phyloP scores from a whole-genome alignment of 78 protist species.

The Salpingoeca rosetta region DNA sequence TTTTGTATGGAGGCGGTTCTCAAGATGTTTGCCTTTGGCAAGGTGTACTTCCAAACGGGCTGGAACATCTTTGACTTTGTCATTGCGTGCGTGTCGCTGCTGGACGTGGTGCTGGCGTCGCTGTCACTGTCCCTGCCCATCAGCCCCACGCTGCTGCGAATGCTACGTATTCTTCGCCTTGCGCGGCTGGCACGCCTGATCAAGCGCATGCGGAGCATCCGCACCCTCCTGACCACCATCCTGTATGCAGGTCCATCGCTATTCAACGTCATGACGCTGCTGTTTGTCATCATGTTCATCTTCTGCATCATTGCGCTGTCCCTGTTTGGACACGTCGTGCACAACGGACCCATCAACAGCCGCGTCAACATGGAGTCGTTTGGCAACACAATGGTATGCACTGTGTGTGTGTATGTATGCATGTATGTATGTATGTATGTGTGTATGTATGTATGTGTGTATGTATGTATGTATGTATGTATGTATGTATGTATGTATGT shows the following conservation, averaged over 20 bases:
- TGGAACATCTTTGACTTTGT: slow-evolving; percentile 32
- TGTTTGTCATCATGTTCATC: slow-evolving; percentile 13
- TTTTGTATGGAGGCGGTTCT: slow-evolving; percentile 20
- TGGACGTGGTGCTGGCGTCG: not conserved
- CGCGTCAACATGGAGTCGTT: slow-evolving; percentile 30
- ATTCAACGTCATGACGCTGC: slow-evolving; percentile 11
- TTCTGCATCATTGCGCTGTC: slow-evolving; percentile 26
- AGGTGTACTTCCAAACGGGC: not conserved
- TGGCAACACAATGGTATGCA: not conserved
- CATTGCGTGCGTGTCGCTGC: not conserved
- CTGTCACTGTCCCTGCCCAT: not conserved
- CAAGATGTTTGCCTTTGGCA: not conserved
- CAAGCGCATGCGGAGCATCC: not conserved
- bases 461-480: no score
- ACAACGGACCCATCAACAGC: not conserved
- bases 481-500: no score
- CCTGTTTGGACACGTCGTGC: not conserved
- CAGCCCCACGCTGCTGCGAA: not conserved
- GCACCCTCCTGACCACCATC: slow-evolving; percentile 6
- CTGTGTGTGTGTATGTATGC: no score
- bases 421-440: no score
- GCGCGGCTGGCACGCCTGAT: slow-evolving; percentile 7
- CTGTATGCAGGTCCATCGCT: slow-evolving; percentile 24
- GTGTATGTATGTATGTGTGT: no score
- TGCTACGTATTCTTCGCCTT: slow-evolving; percentile 13